Evolutionary conservation across 116 monocot genomes (phyloP).

Genomic region (Posidonia oceanica): DNA sequence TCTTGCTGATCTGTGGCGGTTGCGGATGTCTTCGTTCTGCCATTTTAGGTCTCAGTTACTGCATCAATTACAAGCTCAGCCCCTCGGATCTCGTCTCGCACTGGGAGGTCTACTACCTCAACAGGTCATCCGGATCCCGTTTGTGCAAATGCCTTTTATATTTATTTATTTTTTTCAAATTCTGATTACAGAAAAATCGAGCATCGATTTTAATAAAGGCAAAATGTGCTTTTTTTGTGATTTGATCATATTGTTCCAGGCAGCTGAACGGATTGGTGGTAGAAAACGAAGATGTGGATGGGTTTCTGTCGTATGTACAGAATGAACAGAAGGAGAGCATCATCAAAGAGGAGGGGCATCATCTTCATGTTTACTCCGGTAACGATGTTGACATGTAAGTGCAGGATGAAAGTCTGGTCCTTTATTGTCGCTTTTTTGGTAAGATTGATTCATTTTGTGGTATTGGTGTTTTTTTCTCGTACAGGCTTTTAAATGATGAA

Average conservation of each 20-base stretch:
- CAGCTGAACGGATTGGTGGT: slow-evolving; percentile 48
- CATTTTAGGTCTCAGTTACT: slow-evolving; percentile 59
- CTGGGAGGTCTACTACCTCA: slow-evolving; percentile 88
- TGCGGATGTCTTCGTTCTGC: not conserved
- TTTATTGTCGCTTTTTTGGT: not conserved
- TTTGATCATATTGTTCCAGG: slow-evolving; percentile 24
- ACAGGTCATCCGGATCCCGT: slow-evolving; percentile 37
- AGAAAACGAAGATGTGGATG: slow-evolving; percentile 61
- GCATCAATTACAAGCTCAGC: slow-evolving; percentile 84
- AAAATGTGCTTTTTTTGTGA: not conserved
- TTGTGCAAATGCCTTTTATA: not conserved
- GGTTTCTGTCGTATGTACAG: slow-evolving; percentile 67
- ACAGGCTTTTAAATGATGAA: slow-evolving; percentile 49
- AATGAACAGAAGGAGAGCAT: slow-evolving; percentile 64
- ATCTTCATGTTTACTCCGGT: slow-evolving; percentile 78
- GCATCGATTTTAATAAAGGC: not conserved
- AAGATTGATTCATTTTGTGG: not conserved
- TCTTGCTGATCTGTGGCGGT: not conserved
- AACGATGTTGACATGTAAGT: slow-evolving; percentile 76
- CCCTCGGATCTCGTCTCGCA: slow-evolving; percentile 75
- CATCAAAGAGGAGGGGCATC: slow-evolving; percentile 52
- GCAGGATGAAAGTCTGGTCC: not conserved
- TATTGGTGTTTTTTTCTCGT: not conserved
- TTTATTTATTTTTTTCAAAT: too few species aligned
- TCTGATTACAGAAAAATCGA: too few species aligned